Evolutionary conservation across 2,329 filamentous ascomycete species (phyloP).

Genomic region (Calonectria honghensis): DNA sequence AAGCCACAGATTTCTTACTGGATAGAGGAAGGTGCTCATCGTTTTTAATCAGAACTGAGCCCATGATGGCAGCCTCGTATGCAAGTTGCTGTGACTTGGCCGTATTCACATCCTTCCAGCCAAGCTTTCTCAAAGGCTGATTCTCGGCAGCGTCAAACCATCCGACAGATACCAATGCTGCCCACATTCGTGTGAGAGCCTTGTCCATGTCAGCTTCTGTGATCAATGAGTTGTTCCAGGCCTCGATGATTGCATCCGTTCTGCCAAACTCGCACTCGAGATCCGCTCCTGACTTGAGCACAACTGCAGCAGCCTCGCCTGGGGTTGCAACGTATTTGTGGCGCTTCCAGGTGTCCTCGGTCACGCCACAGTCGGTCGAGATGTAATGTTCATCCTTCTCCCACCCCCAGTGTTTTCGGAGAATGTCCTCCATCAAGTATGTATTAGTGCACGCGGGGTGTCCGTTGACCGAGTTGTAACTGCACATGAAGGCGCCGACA

Average conservation of each 20-base stretch:
- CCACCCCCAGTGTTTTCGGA: constrained; percentile 11
- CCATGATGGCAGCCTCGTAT: constrained; percentile 5
- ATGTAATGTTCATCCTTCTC: constrained; percentile 18
- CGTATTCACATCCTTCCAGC: constrained; percentile 8
- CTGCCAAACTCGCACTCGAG: constrained; percentile 16
- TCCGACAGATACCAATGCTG: background rate
- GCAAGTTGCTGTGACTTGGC: background rate
- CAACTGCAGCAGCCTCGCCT: constrained; percentile 1
- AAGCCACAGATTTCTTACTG: background rate
- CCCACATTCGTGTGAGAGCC: constrained; percentile 11
- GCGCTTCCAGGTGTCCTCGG: constrained; percentile 4
- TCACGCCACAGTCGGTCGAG: constrained; percentile 11
- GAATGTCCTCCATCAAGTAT: constrained; percentile 19
- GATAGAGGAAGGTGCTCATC: background rate
- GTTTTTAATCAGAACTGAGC: background rate
- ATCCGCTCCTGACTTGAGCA: background rate
- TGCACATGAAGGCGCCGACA: constrained; percentile 8
- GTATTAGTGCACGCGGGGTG: constrained; percentile 9
- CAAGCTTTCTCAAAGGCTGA: background rate
- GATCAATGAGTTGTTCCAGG: background rate
- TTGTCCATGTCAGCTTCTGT: constrained; percentile 10
- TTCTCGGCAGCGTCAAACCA: constrained; percentile 8
- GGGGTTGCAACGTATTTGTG: constrained; percentile 11
- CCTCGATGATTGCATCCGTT: background rate
- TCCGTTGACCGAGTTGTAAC: constrained; percentile 11